Base-by-base conservation (phyloP, 305 asterid species). In the Fraxinus sp. region DNA sequence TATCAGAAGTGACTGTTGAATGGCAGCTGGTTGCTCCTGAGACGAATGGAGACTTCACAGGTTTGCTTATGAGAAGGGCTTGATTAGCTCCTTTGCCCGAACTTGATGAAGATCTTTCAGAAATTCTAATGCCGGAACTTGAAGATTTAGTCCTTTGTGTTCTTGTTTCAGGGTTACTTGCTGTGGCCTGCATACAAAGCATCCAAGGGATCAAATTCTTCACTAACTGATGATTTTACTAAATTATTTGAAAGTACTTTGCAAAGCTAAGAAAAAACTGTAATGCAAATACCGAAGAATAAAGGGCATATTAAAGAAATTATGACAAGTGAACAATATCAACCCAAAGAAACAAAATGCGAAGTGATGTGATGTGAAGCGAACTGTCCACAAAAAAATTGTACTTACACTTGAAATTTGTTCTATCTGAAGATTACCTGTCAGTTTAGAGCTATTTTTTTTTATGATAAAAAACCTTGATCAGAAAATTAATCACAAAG, bases 21-120 rank as follows among this genome's bases (percentile, higher is more conserved):
- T 57, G 88, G 84, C 90, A 85, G 84, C 89, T 86, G 68, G 88
- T 82, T 11, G 75, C 86, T 75, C 85, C 91, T 0, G 89, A 88
- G 59, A 71, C 84, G 26, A 41, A 87, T 74, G 33, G 82, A 55
- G 62, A 7, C 74, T 72, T 84, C 4, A 30, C 16, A 74, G 55
- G 77, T 80, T 35, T 83, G 76, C 57, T 41, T 1, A 79, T 10
- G 8, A 41, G 82, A 83, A 62, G 36, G 66, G 86, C 52, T 79
- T 30, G 75, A 9, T 35, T 39, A 20, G 79, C 82, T 59, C 83
- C 83, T 79, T 81, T 76, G 28, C 44, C 64, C 39, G 79, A 79
- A 75, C 85, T 71, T 36, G 84, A 57, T 71, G 80, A 74, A 16
- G 83, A 78, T 79, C 76, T 82, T 32, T 78, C 84, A 33, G 84